Evolutionary conservation across 1,284 basidiomycete genomes (phyloP), one percentile per base, ranked within the genome.

Genomic region (Farysia itapuensis): DNA sequence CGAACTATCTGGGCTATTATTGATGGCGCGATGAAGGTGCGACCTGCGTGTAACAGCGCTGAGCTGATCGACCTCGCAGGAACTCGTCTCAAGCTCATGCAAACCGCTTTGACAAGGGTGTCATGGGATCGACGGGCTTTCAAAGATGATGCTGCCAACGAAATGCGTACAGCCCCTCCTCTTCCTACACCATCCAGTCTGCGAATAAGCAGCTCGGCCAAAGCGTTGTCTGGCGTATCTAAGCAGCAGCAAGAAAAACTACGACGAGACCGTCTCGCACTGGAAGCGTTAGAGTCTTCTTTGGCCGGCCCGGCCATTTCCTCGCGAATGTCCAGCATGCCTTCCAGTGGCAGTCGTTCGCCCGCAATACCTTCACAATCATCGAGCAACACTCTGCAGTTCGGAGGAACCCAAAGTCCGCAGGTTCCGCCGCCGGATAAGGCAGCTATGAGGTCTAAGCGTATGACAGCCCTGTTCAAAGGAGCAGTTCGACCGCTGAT

Each of bases 381-480:
- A 11, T 16, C 20, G 22, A 44, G 43, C 9, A 40, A 39, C 13
- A 37, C 48, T 4, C 18, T 32, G 5, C 20, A 49, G 3, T 29
- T 43, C 13, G 48, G 43, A 21, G 41, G 41, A 23, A 32, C 39
- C 1, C 43, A 57, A 11, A 49, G 32, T 5, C 18, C 33, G 12
- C 45, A 39, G 16, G 43, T 28, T 11, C 26, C 44, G 20, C 48
- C 47, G 16, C 53, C 52, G 2, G 60, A 64, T 31, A 64, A 64
- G 31, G 42, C 54, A 2, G 58, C 60, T 6, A 58, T 64, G 24
- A 51, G 60, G 20, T 48, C 68, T 6, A 51, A 69, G n/a, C 60
- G 70, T 14, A 69, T 73, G 69, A 73, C 70, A 1, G 68, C 70
- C 16, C 52, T 73, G n/a, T 71, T 71, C 66, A 63, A 70, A 12